A percentile compares a stretch with the other conserved stretches of the same genome.
Evolutionary conservation across 2,329 filamentous ascomycete genomes (phyloP).

Genomic region (Ophiostoma sp.): DNA sequence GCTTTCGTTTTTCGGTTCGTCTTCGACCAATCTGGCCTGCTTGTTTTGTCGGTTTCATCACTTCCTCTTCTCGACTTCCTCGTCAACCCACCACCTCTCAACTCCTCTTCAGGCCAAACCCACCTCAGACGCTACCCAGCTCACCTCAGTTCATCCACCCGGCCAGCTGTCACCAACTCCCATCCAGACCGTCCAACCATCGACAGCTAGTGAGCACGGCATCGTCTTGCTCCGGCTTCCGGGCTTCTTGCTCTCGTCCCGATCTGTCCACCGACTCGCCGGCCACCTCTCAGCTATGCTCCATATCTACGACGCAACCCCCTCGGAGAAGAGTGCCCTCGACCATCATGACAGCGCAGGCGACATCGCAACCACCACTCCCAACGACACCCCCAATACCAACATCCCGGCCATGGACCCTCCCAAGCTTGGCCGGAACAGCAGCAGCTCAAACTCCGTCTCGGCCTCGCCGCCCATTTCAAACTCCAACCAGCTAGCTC

Average conservation of each 20-base stretch:
- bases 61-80: no score
- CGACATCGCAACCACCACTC: not conserved
- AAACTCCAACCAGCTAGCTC: constrained; percentile 42
- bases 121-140: constrained; percentile 5
- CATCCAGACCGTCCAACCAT: not conserved
- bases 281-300: constrained; percentile 39
- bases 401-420: not conserved
- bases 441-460: not conserved
- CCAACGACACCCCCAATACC: not conserved
- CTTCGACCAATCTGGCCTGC: no score
- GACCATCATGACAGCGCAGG: constrained; percentile 4
- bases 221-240: constrained; percentile 1
- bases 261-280: constrained; percentile 12
- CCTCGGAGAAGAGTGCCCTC: constrained; percentile 39
- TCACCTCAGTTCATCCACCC: not conserved
- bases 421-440: not conserved
- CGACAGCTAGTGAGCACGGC: not conserved
- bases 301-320: constrained; percentile 39
- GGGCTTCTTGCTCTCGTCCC: constrained; percentile 15
- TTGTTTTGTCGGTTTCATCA: no score
- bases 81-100: not conserved
- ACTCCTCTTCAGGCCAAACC: not conserved
- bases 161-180: not conserved
- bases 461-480: constrained; percentile 28
- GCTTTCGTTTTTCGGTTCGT: not conserved